These are phyloP conservation scores for Scedosporium boydii DNA, from an alignment of 2,329 filamentous ascomycete species.

Conservation along the genomic window DNA sequence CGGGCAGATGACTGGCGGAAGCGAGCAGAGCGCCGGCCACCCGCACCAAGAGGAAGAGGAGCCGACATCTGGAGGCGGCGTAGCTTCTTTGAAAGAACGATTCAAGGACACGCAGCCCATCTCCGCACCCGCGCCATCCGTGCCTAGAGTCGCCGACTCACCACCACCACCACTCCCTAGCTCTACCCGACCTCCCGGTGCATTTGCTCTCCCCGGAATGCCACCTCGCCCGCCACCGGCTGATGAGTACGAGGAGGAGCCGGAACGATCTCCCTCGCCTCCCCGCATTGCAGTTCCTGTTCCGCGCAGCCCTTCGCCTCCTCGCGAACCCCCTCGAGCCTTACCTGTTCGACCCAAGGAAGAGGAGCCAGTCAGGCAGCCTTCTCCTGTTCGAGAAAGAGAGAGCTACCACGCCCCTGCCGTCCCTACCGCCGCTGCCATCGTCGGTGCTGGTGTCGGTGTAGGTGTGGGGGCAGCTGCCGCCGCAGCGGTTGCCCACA, in stretches of 20 bases:
- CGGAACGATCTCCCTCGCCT: constrained; percentile 59
- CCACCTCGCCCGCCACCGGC: constrained; percentile 49
- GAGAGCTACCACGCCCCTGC: constrained; percentile 4
- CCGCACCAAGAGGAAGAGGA: constrained; percentile 35
- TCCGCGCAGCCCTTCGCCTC: constrained; percentile 38
- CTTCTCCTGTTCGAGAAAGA: constrained; percentile 4
- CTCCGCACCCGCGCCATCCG: constrained; percentile 26
- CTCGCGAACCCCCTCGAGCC: constrained; percentile 7
- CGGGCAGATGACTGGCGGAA: constrained; percentile 55
- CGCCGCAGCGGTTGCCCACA: constrained; percentile 1
- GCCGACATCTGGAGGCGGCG: constrained; percentile 40
- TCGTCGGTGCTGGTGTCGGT: background rate
- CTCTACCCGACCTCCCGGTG: constrained; percentile 61
- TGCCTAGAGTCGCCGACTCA: constrained; percentile 10
- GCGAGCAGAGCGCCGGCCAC: constrained; percentile 6
- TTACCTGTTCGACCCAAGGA: constrained; percentile 6
- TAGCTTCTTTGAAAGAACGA: constrained; percentile 69
- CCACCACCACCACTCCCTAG: constrained; percentile 44
- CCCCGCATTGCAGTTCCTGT: constrained; percentile 83
- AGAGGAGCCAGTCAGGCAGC: constrained; percentile 7
- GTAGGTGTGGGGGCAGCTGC: background rate
- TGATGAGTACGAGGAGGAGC: constrained; percentile 47
- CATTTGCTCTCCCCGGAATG: constrained; percentile 70
- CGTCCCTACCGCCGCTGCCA: constrained; percentile 1
- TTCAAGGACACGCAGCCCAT: constrained; percentile 73